phyloP scores from a whole-genome alignment of 2,329 filamentous ascomycete species.

The Septoria petroselini region DNA sequence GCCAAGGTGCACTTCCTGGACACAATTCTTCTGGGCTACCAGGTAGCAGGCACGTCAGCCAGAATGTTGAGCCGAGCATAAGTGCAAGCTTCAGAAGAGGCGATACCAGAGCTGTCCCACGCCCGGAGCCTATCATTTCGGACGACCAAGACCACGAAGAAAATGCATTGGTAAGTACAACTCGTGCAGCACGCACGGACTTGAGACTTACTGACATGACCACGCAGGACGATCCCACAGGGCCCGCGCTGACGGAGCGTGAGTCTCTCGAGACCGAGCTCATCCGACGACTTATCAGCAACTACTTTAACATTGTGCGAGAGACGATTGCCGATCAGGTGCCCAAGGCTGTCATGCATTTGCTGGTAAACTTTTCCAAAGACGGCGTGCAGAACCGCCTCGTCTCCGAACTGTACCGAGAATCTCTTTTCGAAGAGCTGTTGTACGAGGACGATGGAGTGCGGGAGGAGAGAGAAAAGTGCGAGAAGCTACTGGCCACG shows the following conservation, averaged over 20 bases:
- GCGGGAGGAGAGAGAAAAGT: constrained; percentile 97
- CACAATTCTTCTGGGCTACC: constrained; percentile 43
- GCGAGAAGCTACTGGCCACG: constrained; percentile 89
- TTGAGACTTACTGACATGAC: not conserved
- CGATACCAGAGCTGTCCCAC: constrained; percentile 52
- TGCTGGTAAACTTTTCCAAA: constrained; percentile 97
- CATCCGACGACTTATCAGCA: constrained; percentile 92
- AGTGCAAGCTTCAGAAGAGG: constrained; percentile 73
- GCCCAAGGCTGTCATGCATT: constrained; percentile 97
- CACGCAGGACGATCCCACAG: constrained; percentile 32
- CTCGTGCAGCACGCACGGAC: not conserved
- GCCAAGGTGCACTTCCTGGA: constrained; percentile 35
- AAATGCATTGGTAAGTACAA: constrained; percentile 30
- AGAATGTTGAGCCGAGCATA: constrained; percentile 75
- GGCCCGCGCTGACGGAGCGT: constrained; percentile 83
- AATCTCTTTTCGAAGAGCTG: constrained; percentile 86
- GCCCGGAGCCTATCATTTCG: constrained; percentile 38
- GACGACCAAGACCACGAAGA: constrained; percentile 54
- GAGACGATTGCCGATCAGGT: constrained; percentile 99
- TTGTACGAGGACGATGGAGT: constrained; percentile 96
- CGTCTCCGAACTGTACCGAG: constrained; percentile 92
- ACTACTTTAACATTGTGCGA: constrained; percentile 98
- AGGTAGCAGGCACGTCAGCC: constrained; percentile 67
- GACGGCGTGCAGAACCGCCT: constrained; percentile 96
- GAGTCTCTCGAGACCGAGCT: constrained; percentile 97